phyloP scores from a whole-genome alignment of 192 early-diverging fungal species.

The Rhizoclosmatium sp. region DNA sequence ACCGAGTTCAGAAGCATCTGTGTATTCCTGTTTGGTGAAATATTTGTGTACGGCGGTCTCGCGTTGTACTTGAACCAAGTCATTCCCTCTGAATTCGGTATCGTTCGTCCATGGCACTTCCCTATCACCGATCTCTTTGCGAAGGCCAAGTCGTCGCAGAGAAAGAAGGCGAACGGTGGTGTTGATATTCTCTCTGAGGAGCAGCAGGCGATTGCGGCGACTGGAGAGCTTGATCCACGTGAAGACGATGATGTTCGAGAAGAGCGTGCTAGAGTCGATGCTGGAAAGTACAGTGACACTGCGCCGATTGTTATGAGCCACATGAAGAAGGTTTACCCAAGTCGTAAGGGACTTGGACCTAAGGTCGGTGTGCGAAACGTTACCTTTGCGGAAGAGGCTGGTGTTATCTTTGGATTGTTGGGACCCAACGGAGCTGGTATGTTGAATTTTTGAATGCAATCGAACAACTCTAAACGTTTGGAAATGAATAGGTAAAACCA shows the following conservation, averaged over 20 bases:
- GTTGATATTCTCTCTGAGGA: background rate
- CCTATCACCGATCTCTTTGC: constrained; percentile 49
- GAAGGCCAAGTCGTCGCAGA: constrained; percentile 39
- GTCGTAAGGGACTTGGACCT: constrained; percentile 38
- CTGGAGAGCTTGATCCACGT: constrained; percentile 7
- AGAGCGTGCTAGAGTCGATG: constrained; percentile 63
- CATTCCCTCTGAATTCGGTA: constrained; percentile 72
- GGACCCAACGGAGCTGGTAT: constrained; percentile 62
- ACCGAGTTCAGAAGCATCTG: constrained; percentile 67
- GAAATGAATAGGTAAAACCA: constrained; percentile 81
- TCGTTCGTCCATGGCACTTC: constrained; percentile 73
- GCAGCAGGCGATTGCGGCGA: constrained; percentile 43
- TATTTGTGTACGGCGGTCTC: constrained; percentile 54
- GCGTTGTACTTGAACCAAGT: constrained; percentile 57
- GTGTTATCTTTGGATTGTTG: constrained; percentile 68
- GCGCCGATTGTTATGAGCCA: constrained; percentile 63
- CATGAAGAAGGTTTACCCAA: constrained; percentile 70
- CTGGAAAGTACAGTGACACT: constrained; percentile 41
- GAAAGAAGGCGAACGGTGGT: constrained; percentile 27
- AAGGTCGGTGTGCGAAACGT: constrained; percentile 76
- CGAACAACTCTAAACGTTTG: constrained; percentile 67
- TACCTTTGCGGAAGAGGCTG: constrained; percentile 66
- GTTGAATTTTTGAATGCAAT: constrained; percentile 47
- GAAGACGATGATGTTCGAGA: constrained; percentile 73
- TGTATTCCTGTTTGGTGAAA: constrained; percentile 60